Percentiles rank a stretch among this genome's conserved stretches.
Evolutionary conservation across 1,139 yeast genomes (phyloP).

Genomic region (Saccharomyces hybrid): DNA sequence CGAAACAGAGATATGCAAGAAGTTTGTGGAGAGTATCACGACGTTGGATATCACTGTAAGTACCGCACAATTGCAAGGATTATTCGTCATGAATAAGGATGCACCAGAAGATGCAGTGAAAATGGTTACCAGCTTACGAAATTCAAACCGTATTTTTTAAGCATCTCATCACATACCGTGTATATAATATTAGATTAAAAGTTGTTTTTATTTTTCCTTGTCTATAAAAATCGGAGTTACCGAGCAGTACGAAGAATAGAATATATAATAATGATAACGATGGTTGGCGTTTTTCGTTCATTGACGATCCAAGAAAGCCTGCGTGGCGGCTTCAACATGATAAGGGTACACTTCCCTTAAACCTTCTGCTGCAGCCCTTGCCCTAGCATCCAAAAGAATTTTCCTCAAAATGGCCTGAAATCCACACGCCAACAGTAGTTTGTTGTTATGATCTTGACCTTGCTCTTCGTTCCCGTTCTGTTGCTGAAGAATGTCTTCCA

Average conservation of each 20-base stretch:
- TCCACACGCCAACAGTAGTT: conserved; percentile 14
- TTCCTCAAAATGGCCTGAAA: conserved; percentile 15
- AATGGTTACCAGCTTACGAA: conserved; percentile 39
- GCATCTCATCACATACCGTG: neutral
- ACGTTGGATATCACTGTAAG: conserved; percentile 56
- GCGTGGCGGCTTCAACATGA: conserved; percentile 17
- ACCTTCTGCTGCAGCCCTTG: conserved; percentile 17
- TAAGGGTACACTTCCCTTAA: conserved; percentile 14
- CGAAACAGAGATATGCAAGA: conserved; percentile 50
- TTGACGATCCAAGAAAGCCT: conserved; percentile 6
- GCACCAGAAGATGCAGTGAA: conserved; percentile 70
- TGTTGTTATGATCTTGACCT: conserved; percentile 13
- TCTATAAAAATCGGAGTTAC: neutral
- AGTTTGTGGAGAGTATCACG: conserved; percentile 49
- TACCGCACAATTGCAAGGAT: conserved; percentile 92
- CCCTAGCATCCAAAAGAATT: conserved; percentile 15
- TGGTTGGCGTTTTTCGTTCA: neutral
- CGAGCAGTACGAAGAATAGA: neutral
- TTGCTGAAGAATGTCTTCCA: conserved; percentile 6
- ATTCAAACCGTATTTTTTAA: conserved; percentile 8
- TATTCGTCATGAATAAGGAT: conserved; percentile 85
- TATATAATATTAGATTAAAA: neutral
- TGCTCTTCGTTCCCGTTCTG: conserved; percentile 8
- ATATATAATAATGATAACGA: neutral
- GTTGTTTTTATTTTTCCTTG: neutral